phyloP scores from a whole-genome alignment of 148 eudicot genomes.

The Fallopia convolvulus region DNA sequence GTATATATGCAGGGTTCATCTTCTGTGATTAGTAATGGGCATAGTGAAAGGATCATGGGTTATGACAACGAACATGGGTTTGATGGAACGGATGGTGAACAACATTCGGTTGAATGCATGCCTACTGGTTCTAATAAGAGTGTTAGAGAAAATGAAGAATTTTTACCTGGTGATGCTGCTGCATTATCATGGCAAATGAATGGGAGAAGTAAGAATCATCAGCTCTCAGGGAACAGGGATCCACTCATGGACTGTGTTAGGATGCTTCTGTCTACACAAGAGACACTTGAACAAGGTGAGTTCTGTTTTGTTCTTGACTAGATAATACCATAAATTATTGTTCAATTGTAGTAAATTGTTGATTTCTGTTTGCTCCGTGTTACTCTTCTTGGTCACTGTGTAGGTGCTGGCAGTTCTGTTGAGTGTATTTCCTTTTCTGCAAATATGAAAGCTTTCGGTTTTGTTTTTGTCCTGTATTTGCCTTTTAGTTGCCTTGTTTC shows the following conservation, averaged over 20 bases:
- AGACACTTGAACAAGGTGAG: slow-evolving; percentile 70
- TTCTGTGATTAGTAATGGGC: slow-evolving; percentile 27
- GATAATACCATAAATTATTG: background rate
- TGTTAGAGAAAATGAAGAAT: background rate
- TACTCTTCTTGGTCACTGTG: background rate
- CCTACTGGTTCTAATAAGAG: slow-evolving; percentile 18
- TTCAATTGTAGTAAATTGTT: background rate
- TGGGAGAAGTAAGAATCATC: slow-evolving; percentile 30
- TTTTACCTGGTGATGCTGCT: background rate
- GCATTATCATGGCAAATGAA: slow-evolving; percentile 10
- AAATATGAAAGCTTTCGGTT: background rate
- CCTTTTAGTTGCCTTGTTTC: too few species aligned
- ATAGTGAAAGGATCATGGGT: slow-evolving; percentile 25
- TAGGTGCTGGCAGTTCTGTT: background rate
- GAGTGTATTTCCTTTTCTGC: background rate
- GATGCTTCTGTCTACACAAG: slow-evolving; percentile 62
- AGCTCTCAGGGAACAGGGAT: slow-evolving; percentile 36
- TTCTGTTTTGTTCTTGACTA: background rate
- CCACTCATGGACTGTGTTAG: slow-evolving; percentile 50
- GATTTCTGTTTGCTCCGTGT: background rate
- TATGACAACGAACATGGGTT: slow-evolving; percentile 26
- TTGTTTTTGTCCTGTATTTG: too few species aligned
- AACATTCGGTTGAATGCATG: slow-evolving; percentile 12
- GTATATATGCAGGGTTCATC: slow-evolving; percentile 49
- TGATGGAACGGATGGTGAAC: slow-evolving; percentile 14